Base-by-base conservation (phyloP, 352 stramenopile genomes). In the Hyaloperonospora arabidopsidis region DNA sequence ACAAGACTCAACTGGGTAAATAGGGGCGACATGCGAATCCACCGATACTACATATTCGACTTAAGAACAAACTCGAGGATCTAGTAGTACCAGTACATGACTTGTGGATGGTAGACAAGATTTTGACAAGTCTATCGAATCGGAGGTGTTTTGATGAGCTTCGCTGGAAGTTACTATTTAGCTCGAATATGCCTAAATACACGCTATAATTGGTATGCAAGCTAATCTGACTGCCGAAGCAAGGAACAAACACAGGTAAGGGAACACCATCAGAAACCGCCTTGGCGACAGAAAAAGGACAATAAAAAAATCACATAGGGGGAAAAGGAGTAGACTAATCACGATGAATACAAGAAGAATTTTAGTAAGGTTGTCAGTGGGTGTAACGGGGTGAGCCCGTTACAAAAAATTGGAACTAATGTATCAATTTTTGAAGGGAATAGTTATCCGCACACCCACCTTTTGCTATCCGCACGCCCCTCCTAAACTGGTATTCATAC, bases 131-230 rank as follows among this genome's bases (percentile, higher is more conserved):
- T n/a, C 12, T 46, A 7, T 17, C 40, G 21, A 17, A 12, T 23
- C 40, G 23, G 15, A 46, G 14, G 4, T 46, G 40, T 15, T 43
- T 53, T 23, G 38, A 57, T 22, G 41, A 57, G 21, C 41, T 57
- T 17, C 51, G 51, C 7, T 2, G 51, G 15, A 57, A 57, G 36
- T 28, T 57, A 14, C 19, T 51, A 6, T 51, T 57, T 21, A 57
- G 51, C 19, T 46, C 18, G 1, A 36, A 49, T 32, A 57, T 51
- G 51, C 22, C 8, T 14, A 51, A 45, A 19, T 57, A 45, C 41
- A 48, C 32, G 2, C 46, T 32, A n/a, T n/a, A n/a, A n/a, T n/a
- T n/a, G n/a, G n/a, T n/a, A n/a, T n/a, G n/a, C n/a, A n/a, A n/a
- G n/a, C n/a, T n/a, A n/a, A n/a, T n/a, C n/a, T n/a, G n/a, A n/a